Base-by-base conservation (phyloP, 1,284 basidiomycete species). In the Mixia osmundae region DNA sequence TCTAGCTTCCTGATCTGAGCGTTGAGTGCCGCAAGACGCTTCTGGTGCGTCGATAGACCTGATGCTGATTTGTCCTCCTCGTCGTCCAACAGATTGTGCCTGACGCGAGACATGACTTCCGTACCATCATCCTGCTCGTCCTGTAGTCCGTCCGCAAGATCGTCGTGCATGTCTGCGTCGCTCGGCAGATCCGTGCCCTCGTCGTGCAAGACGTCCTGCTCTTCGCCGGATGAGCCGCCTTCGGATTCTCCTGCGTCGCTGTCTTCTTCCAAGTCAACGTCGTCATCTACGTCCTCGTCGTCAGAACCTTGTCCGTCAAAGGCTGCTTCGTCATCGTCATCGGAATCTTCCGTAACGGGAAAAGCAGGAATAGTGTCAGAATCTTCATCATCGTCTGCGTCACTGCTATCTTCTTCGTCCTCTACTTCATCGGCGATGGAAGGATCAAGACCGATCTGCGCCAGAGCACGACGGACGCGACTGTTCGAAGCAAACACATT, bases 1-100 rank as follows among this genome's bases (percentile, higher is more conserved):
- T 68, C 66, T 19, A 67, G 58, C 34, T 58, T 51, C 7, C 61
- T 58, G 38, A 68, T 68, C 47, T 68, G 63, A 22, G 57, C 54
- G 1, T 59, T 56, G 12, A 68, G 52, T 5, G 59, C 60, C 11
- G 58, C 53, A 30, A 64, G 57, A 2, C 63, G 59, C 38, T 57
- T 58, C 44, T 66, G 65, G 44, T 66, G 60, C 2, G 57, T 59
- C 1, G 65, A 66, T 10, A 63, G 35, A 9, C 28, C 19, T 19
- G 22, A 22, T 21, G n/a, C 29, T 38, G 37, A 55, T 12, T 60
- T 61, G 19, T 60, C 59, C 24, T 62, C 61, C 30, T 62, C 62
- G 35, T 63, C 63, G 14, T 58, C 62, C 37, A 68, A 66, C 20
- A 68, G 53, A 42, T 66, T 64, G 3, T 55, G 55, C 36, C 62